Evolutionary conservation across 495 filamentous ascomycete species (phyloP), one percentile per base, ranked within the genome.

Genomic region (Podospora pseudocomata): DNA sequence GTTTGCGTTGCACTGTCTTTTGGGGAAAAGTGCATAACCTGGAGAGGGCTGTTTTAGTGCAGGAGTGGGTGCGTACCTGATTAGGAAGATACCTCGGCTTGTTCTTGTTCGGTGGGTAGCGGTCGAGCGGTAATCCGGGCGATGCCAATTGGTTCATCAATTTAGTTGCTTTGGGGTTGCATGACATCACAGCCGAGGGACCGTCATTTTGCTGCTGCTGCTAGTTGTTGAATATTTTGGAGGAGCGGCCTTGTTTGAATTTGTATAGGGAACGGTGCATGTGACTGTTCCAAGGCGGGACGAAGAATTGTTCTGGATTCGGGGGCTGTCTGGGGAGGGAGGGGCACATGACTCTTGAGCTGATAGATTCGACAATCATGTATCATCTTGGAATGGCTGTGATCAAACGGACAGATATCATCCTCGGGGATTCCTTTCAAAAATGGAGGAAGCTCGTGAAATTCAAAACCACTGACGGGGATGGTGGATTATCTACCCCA

Each of bases 171-270:
- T 15, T 3, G 34, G 53, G 19, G 54, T 49, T 23, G 58, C 65
- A 72, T 72, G 71, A 72, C 71, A 72, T 72, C 71, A 23, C 23
- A 72, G 71, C 71, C 67, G 71, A 69, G 70, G 70, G 60, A 5
- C 56, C 34, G 59, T 62, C 63, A 27, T 68, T 26, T n/a, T 5
- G 23, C 23, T 23, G 23, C 23, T 23, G 23, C 23, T 23, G 23
- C 23, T 23, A 23, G 23, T 60, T 39, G 34, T 11, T 39, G 34
- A 39, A 39, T 39, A 23, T 23, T 23, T 23, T 23, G 23, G 23
- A 23, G 23, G 23, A 23, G 23, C 23, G 23, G 23, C 1, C 23
- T 23, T 23, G 23, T 23, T 23, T 23, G 23, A 23, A 23, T 2
- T 23, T 23, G 23, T 23, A 23, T 23, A 23, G 1, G 23, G 23